Evolutionary conservation across 2,329 filamentous ascomycete genomes (phyloP).

Genomic region (Epichloe glyceriae): DNA sequence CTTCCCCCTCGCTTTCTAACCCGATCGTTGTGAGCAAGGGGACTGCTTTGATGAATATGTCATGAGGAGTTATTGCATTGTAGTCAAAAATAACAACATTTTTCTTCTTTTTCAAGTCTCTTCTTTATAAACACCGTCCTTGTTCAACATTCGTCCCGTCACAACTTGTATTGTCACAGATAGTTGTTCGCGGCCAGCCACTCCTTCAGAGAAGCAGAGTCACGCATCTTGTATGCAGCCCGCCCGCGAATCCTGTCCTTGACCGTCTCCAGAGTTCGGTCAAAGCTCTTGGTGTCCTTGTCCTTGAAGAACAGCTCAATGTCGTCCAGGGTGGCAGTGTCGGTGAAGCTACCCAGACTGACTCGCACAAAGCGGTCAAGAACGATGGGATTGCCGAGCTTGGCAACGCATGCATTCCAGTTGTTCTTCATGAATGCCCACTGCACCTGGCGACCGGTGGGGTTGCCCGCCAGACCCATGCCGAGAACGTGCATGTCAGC

Average conservation of each 20-base stretch:
- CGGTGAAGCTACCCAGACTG: conserved; percentile 66
- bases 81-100: too few relatives aligned
- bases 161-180: conserved; percentile 13
- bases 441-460: conserved; percentile 55
- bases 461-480: conserved; percentile 59
- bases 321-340: conserved; percentile 55
- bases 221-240: conserved; percentile 69
- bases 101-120: not conserved
- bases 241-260: conserved; percentile 76
- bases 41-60: not conserved
- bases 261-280: conserved; percentile 73
- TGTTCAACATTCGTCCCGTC: not conserved
- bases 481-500: conserved; percentile 82
- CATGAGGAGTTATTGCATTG: not conserved
- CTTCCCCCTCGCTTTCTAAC: too few relatives aligned
- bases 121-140: not conserved
- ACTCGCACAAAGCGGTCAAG: conserved; percentile 79
- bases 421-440: conserved; percentile 81
- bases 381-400: conserved; percentile 72
- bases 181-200: conserved; percentile 55
- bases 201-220: conserved; percentile 58
- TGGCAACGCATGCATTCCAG: conserved; percentile 61
- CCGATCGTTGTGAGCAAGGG: too few relatives aligned
- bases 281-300: conserved; percentile 77
- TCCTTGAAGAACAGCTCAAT: conserved; percentile 74